Base-by-base conservation (phyloP, 305 asterid genomes). In the Rubia occidens region DNA sequence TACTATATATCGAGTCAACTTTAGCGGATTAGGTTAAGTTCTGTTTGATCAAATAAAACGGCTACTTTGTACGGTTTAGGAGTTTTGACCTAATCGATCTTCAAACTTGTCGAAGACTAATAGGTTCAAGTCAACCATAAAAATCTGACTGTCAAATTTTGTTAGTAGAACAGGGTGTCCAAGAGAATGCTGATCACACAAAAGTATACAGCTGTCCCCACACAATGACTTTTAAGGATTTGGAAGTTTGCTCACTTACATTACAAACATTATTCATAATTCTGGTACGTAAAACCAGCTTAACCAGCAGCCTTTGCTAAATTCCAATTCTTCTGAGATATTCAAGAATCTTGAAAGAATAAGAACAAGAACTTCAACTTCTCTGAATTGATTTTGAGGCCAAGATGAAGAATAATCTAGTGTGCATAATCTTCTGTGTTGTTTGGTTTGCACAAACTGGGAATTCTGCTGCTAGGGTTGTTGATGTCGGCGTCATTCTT, bases 401-500 rank as follows among this genome's bases (percentile, higher is more conserved):
- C 21, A 64, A 64, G 13, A 64, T 64, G 68, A 26, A 20, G 68
- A 64, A 42, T 9, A 26, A 26, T 17, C 39, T 26, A 5, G 18
- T 20, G 51, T 64, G 21, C 53, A 40, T 39, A 5, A 8, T 39
- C 15, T 40, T 63, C 3, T n/a, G 11, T 39, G 51, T 18, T 42
- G 55, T 42, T 55, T 3, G 26, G 37, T 55, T n/a, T 40, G 69
- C 66, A 62, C 39, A 62, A 55, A 40, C 54, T 24, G 56, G 6
- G 20, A 45, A 3, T 39, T 63, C 56, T 14, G 64, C 67, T 3
- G 26, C 44, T 1, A 67, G 75, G 72, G 75, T 74, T 17, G 70
- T 75, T 15, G 72, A 77, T 54, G 71, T 80, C 69, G 90, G 90
- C 8, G 37, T 85, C 9, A 78, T 83, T 77, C 85, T 82, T 68